Evolutionary conservation across 306 rosid species (phyloP), one percentile per base, ranked within the genome.

Genomic region (Cucumis hystrix): DNA sequence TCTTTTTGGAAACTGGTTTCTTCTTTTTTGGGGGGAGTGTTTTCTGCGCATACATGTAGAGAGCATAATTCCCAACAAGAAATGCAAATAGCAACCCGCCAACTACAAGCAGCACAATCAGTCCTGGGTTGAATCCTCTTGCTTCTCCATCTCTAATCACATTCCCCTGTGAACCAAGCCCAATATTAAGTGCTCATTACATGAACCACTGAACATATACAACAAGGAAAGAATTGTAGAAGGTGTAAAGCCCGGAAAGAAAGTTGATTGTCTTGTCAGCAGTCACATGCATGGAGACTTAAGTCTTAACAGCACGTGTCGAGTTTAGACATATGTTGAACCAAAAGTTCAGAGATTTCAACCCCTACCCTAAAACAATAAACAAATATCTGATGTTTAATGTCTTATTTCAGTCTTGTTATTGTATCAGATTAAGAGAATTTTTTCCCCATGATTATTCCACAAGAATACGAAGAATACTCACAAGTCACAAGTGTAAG

Each of bases 1-100:
- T 95, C 96, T 95, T 95, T 88, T 92, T 95, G 5, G 99, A 95
- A 77, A 92, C 47, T 8, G 92, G 97, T 87, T 95, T 95, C 93
- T 95, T 95, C 86, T 91, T 95, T 45, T 85, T 84, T 1, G 91
- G 97, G 58, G 97, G 97, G 23, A 92, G 82, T 23, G 87, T 86
- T 84, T 86, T 95, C 84, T 91, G 97, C 4, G 97, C 99, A 83
- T 90, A 91, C 6, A 74, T 3, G 71, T 95, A 95, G 65, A 95
- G 97, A 20, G 73, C 87, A 20, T 74, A 89, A 67, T 95, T 95
- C 68, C 97, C 99, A 33, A 88, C 17, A 0, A 95, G 89, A 86
- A 95, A 89, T 41, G 77, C 52, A 81, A 91, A 62, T 5, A 95
- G 80, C 71, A 95, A 80, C 55, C 92, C 97, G 8, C 80, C 91